Percentiles rank a stretch among this genome's conserved stretches.
Conservation (phyloP, 768 basidiomycete genomes). For the Tylopilus rubrobrunneus region DNA sequence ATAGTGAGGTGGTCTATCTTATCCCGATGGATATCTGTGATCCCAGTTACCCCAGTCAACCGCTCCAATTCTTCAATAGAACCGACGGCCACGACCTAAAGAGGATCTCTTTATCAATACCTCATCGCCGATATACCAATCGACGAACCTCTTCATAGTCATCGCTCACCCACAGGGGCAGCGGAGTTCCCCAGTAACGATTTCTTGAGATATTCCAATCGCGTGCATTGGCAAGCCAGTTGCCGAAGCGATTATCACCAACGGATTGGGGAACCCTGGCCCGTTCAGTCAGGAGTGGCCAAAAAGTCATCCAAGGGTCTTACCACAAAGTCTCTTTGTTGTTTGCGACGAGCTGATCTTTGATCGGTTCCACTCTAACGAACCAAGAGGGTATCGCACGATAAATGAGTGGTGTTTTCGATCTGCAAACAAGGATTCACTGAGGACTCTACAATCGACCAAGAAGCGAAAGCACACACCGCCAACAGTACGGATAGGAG, state of each 20-base stretch:
- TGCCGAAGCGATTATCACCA: conserved; percentile 90
- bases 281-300: conserved; percentile 5
- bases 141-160: conserved; percentile 74
- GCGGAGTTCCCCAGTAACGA: conserved; percentile 98
- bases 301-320: conserved; percentile 9
- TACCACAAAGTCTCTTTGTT: conserved; percentile 90
- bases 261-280: conserved; percentile 86
- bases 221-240: conserved; percentile 96
- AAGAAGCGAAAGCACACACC: conserved; percentile 40
- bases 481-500: conserved; percentile 97
- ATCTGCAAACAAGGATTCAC: conserved; percentile 43
- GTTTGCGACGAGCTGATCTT: conserved; percentile 84
- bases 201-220: conserved; percentile 99
- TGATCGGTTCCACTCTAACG: conserved; percentile 79
- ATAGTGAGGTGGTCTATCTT: conserved; percentile 96
- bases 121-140: background rate
- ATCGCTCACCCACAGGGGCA: conserved; percentile 94
- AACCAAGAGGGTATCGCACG: conserved; percentile 97
- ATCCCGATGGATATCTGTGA: conserved; percentile 90
- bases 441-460: background rate
- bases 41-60: conserved; percentile 77
- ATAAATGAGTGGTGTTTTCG: conserved; percentile 92
- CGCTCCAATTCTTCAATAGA: conserved; percentile 86
- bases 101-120: background rate
- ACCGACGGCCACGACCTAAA: conserved; percentile 76